Base-by-base conservation (phyloP, 805 yeast genomes). In the Ogataea corticis region DNA sequence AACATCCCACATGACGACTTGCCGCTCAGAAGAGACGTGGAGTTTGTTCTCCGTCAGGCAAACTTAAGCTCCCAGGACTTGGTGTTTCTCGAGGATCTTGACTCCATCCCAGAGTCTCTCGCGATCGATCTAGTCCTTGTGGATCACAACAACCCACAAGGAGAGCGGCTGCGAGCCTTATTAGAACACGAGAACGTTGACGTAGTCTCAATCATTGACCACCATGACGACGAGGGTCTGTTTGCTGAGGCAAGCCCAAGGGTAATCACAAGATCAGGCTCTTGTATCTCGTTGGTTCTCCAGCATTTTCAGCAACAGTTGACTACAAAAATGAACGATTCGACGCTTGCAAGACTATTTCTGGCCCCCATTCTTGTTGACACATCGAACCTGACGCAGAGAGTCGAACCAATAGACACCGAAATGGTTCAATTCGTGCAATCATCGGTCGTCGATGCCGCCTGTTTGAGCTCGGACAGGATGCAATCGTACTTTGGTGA, bases 81-180 rank as follows among this genome's bases (percentile, higher is more conserved):
- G 14, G 72, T 79, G 43, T 92, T 82, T 59, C 62, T 71, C 16
- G 96, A 91, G 45, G 97, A 91, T 55, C 63, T 87, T 32, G 51
- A 57, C n/a, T 14, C 30, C 13, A 27, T 58, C 23, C 52, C 40
- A 12, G 46, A 21, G 21, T 31, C n/a, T 4, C 3, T 42, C 7
- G 13, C 65, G 2, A 41, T 73, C 1, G 70, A 73, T 10, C 66
- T 87, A 16, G 71, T 82, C 2, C 67, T 92, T 31, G 97, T 94
- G 2, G 99, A 92, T 61, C 96, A 89, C 65, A 90, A 92, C 57
- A 69, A 70, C 28, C 71, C 83, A 19, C 90, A 76, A 52, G 86
- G 82, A 12, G 72, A 58, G 23, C 61, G 67, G 2, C 57, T 75
- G 42, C 60, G 57, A 14, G 47, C 58, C 7, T 61, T 61, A 36